These are phyloP conservation scores for Diaporthe amygdali DNA, from an alignment of 2,329 filamentous ascomycete genomes.

Conservation along the genomic window DNA sequence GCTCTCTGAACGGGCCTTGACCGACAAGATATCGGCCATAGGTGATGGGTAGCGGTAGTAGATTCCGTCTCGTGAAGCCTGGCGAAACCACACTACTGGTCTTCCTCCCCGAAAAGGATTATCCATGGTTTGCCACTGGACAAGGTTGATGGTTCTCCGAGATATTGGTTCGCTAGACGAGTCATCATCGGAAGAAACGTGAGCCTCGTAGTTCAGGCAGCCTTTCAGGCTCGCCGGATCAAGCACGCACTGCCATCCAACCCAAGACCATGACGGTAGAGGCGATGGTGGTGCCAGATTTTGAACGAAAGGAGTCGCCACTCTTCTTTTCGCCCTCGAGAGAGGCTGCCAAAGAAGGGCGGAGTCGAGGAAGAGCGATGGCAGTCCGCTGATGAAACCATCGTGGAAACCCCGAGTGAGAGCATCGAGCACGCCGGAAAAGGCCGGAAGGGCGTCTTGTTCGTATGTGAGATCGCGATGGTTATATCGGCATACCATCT, in stretches of 20 bases:
- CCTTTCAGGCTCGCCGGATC: neutral
- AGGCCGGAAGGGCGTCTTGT: neutral
- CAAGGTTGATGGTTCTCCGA: neutral
- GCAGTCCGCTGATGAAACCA: neutral
- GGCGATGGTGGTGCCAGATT: neutral
- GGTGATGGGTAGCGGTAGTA: neutral
- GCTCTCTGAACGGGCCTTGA: neutral
- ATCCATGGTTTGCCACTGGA: too few species aligned
- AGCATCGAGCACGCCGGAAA: neutral
- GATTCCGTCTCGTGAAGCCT: neutral
- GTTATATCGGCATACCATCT: neutral
- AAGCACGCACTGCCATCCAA: neutral
- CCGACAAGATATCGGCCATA: neutral
- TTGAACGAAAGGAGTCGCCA: neutral
- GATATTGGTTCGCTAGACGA: too few species aligned
- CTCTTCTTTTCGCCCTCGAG: neutral
- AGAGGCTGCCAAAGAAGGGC: neutral
- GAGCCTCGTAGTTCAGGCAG: neutral
- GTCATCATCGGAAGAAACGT: too few species aligned
- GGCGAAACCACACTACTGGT: too few species aligned
- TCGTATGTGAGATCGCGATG: neutral
- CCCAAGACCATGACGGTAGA: neutral
- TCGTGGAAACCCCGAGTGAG: neutral
- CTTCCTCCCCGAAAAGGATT: too few species aligned
- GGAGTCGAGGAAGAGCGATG: neutral